Percentiles rank a stretch among this genome's conserved stretches.
Conservation (phyloP, 441 rosid genomes). For the Syzygium syzygioides region DNA sequence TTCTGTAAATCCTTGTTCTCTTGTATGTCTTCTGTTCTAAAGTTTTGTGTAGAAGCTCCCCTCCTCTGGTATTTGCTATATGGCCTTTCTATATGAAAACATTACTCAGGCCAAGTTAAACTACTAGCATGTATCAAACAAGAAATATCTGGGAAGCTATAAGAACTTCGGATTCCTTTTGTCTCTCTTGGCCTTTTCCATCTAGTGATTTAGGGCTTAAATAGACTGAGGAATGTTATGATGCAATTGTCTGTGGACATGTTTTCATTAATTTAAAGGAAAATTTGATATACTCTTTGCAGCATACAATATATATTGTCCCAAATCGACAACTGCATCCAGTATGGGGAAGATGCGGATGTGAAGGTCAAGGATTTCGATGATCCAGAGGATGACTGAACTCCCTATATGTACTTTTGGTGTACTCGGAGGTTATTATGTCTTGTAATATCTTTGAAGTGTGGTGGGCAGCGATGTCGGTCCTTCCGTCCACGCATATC, state of each 20-base stretch:
- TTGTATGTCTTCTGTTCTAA: background rate
- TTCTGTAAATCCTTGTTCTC: background rate
- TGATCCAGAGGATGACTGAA: constrained; percentile 45
- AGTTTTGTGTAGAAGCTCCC: background rate
- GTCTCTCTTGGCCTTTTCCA: background rate
- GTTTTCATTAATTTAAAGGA: background rate
- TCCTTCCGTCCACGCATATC: background rate
- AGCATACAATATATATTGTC: constrained; percentile 62
- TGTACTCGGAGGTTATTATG: background rate
- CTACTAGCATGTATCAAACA: background rate
- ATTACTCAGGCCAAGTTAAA: background rate
- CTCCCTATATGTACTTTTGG: background rate
- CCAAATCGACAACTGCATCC: constrained; percentile 83
- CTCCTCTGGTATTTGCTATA: background rate
- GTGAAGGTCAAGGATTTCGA: constrained; percentile 82
- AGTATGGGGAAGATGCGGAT: constrained; percentile 91
- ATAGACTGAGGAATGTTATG: background rate
- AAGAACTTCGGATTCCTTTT: background rate
- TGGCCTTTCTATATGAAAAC: background rate
- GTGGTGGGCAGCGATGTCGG: background rate
- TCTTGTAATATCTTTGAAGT: background rate
- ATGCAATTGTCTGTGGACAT: background rate
- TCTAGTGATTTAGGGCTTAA: background rate
- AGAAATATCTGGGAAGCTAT: background rate
- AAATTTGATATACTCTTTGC: constrained; percentile 10